phyloP scores from a whole-genome alignment of 768 basidiomycete species.

The Lactarius psammicola region DNA sequence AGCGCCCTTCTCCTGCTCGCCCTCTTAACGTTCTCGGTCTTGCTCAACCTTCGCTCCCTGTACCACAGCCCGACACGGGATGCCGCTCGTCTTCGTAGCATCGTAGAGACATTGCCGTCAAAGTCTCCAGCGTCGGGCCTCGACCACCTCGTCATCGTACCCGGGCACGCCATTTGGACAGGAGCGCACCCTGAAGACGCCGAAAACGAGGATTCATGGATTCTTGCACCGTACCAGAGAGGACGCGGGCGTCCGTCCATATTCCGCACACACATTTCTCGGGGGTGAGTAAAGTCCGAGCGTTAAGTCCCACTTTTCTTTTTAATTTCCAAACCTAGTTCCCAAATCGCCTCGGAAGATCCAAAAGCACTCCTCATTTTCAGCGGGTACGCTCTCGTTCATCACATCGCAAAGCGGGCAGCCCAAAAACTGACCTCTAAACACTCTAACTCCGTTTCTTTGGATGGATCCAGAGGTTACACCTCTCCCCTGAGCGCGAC shows the following conservation, averaged over 20 bases:
- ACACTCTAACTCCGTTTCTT: not conserved
- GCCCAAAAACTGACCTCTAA: too few relatives aligned
- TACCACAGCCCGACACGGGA: constrained; percentile 34
- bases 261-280: constrained; percentile 74
- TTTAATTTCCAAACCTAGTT: constrained; percentile 6
- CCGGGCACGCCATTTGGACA: constrained; percentile 89
- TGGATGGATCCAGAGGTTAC: constrained; percentile 65
- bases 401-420: not conserved
- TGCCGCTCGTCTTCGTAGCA: constrained; percentile 17
- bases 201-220: constrained; percentile 68
- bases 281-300: constrained; percentile 53
- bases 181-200: constrained; percentile 53
- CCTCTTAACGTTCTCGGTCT: constrained; percentile 49
- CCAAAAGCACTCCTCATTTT: constrained; percentile 67
- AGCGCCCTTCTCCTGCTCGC: constrained; percentile 53
- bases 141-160: constrained; percentile 79
- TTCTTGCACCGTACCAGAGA: constrained; percentile 76
- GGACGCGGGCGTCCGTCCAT: constrained; percentile 66
- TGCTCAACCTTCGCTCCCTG: constrained; percentile 53
- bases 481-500: too few relatives aligned
- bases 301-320: too few relatives aligned
- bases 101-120: constrained; percentile 7
- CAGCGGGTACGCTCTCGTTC: constrained; percentile 64
- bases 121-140: constrained; percentile 38
- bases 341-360: constrained; percentile 21